These are phyloP conservation scores for Leptographium wingfieldii DNA, from an alignment of 2,329 filamentous ascomycete genomes.

Conservation along the genomic window DNA sequence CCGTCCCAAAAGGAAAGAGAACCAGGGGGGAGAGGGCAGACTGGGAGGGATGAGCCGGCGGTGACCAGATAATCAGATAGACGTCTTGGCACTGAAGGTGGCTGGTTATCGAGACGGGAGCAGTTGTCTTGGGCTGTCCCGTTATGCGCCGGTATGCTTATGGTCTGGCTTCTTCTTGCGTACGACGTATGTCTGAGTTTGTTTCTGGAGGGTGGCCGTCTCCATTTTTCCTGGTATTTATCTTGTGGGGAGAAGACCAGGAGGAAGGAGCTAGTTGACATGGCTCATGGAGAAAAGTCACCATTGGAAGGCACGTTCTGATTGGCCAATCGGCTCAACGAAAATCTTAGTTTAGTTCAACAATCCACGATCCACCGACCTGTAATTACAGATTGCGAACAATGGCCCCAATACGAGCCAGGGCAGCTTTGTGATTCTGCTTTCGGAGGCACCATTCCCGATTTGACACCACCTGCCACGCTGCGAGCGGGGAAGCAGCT, in stretches of 20 bases:
- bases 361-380: neutral
- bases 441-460: no score
- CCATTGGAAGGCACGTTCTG: neutral
- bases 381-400: neutral
- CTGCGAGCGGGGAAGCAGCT: neutral
- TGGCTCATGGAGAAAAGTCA: neutral
- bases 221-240: neutral
- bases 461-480: no score
- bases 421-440: no score
- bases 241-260: neutral
- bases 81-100: neutral
- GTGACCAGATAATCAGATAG: neutral
- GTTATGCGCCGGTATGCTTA: neutral
- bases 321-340: neutral
- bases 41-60: neutral
- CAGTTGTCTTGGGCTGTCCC: neutral
- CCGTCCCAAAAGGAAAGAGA: neutral
- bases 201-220: neutral
- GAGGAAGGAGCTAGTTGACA: neutral
- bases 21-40: neutral
- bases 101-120: neutral
- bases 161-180: neutral
- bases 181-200: neutral
- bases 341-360: neutral
- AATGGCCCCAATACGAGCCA: neutral